Base-by-base conservation (phyloP, 1,139 yeast genomes). In the Kluyveromyces sp. region DNA sequence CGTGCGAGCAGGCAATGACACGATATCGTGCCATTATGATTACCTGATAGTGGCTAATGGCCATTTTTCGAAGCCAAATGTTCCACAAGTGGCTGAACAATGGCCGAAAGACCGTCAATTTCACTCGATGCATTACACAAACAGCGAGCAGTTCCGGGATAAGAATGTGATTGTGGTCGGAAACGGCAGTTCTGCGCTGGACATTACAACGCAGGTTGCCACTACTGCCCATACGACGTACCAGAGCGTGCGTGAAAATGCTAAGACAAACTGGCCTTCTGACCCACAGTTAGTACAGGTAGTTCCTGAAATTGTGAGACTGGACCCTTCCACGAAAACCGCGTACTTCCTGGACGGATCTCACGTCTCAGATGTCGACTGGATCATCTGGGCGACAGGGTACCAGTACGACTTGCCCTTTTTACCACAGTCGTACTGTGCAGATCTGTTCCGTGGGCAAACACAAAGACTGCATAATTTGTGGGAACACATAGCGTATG, bases 331-430 rank as follows among this genome's bases (percentile, higher is more conserved):
- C 17, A 67, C 63, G 1, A 57, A 64, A 22, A 54, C 73, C 34
- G 60, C 55, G 19, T 49, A 61, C 28, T 61, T 68, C 46, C 56
- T 60, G 43, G 73, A 71, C 51, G 80, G 79, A 0, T 45, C 63
- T 1, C 48, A 46, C 1, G 47, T 74, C 13, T 54, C 55, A 0
- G 62, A 67, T 40, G 68, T 79, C 36, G 83, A 77, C 45, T 55
- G 52, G 16, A 58, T 81, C n/a, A 57, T 82, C 3, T 80, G 75
- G 58, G 83, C 84, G 29, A 81, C 88, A 1, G 87, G 88, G 0
- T 81, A 75, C 57, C 64, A 71, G 19, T 70, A 75, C 50, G 68
- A 73, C 25, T 64, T 69, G 43, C 79, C 80, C 60, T 68, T 54
- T 74, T 77, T 77, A 38, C 60, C 63, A 15, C 52, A 46, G 33